A percentile compares a stretch with the other conserved stretches of the same genome.
Evolutionary conservation across 208 protist species (phyloP).

Genomic region (Herpetomonas tarakana): DNA sequence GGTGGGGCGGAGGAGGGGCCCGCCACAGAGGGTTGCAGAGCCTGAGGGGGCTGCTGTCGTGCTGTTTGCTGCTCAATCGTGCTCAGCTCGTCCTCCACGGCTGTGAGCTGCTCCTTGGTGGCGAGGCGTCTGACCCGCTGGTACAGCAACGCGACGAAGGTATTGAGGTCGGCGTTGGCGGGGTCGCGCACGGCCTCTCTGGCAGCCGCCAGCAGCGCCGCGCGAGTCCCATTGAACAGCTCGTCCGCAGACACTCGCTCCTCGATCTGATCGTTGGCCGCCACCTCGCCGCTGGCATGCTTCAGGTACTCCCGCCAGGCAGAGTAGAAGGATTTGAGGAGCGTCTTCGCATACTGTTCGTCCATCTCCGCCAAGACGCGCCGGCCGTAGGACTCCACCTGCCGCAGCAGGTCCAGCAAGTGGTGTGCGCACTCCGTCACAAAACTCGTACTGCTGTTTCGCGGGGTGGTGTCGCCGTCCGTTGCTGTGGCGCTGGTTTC

Average conservation of each 20-base stretch:
- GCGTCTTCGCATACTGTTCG: conserved; percentile 34
- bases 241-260: conserved; percentile 15
- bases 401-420: conserved; percentile 53
- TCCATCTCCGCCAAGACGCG: conserved; percentile 7
- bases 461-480: neutral
- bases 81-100: conserved; percentile 32
- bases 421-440: conserved; percentile 61
- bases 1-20: neutral
- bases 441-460: conserved; percentile 3
- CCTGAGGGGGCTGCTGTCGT: neutral
- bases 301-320: conserved; percentile 62
- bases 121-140: conserved; percentile 48
- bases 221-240: conserved; percentile 43
- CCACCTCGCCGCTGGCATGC: conserved; percentile 22
- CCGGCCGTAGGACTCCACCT: conserved; percentile 47
- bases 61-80: conserved; percentile 19
- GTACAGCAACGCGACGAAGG: conserved; percentile 54
- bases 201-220: conserved; percentile 44
- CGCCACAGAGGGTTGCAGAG: neutral
- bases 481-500: neutral
- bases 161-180: conserved; percentile 28
- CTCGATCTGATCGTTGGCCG: conserved; percentile 6
- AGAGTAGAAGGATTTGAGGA: conserved; percentile 53
- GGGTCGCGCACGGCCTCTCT: conserved; percentile 25
- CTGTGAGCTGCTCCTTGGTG: conserved; percentile 35